Base-by-base conservation (phyloP, 306 rosid genomes). In the Dryas alaskensis region DNA sequence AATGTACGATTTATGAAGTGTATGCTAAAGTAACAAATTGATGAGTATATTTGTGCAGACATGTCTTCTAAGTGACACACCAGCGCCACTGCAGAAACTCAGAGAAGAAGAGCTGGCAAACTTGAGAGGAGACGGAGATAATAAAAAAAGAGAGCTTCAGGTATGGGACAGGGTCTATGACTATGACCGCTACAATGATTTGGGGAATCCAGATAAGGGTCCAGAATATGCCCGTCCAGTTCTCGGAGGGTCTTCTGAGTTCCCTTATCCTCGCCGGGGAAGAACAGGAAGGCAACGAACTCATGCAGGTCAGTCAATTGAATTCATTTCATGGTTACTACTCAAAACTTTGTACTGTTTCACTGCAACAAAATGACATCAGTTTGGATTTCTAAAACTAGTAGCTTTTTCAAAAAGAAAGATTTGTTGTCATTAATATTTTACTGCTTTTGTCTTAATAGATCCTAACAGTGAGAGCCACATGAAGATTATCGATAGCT, bases 251-350 rank as follows among this genome's bases (percentile, higher is more conserved):
- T 86, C 92, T 4, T 42, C 6, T n/a, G 67, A 88, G 54, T 84
- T 90, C 77, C 97, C 97, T 64, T 92, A 92, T 70, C 98, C 98
- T 59, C 86, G 97, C 8, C 73, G 98, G 44, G 91, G 92, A 80
- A 87, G 92, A 78, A 92, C 98, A 1, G 90, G 92, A 45, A 79
- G 98, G 72, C 86, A 82, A 46, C 76, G 79, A 7, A n/a, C 86
- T 13, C 68, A 59, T 60, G 75, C 78, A 79, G 97, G 98, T 88
- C 57, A 73, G 81, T 31, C 71, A 60, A 65, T 44, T 70, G 16
- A 44, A 6, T 17, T 50, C 17, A 69, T 49, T 52, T 46, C 42
- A 0, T 25, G 8, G 13, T 50, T 40, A 37, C 60, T 14, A 52
- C 60, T 14, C 27, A 68, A 27, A 49, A 17, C 13, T 42, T 69